phyloP scores from a whole-genome alignment of 495 filamentous ascomycete genomes.

The Echria macrotheca region DNA sequence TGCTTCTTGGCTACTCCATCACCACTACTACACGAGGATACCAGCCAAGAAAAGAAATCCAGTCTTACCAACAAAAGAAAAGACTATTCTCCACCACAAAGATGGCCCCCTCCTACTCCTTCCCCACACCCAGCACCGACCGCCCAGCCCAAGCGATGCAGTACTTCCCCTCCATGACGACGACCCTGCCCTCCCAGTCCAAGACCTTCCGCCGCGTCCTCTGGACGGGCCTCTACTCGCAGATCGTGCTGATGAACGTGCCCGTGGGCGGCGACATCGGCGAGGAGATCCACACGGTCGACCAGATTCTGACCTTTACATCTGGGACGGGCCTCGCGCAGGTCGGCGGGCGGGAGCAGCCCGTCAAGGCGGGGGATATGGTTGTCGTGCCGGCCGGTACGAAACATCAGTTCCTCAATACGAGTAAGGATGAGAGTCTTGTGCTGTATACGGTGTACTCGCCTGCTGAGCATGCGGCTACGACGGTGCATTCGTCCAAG shows the following conservation, averaged over 20 bases:
- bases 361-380: slow-evolving; percentile 53
- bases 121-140: slow-evolving; percentile 24
- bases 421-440: slow-evolving; percentile 43
- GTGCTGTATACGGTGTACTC: slow-evolving; percentile 59
- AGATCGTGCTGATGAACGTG: slow-evolving; percentile 60
- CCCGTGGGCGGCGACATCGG: slow-evolving; percentile 60
- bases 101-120: no score
- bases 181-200: slow-evolving; percentile 44
- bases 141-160: slow-evolving; percentile 53
- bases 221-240: slow-evolving; percentile 56
- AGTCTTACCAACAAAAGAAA: no score
- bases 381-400: slow-evolving; percentile 61
- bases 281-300: slow-evolving; percentile 53
- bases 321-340: slow-evolving; percentile 52
- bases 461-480: slow-evolving; percentile 53
- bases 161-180: slow-evolving; percentile 51
- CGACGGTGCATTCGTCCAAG: slow-evolving; percentile 56
- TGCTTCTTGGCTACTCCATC: no score
- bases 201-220: slow-evolving; percentile 56
- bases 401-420: slow-evolving; percentile 64
- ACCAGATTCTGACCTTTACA: slow-evolving; percentile 61
- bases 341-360: slow-evolving; percentile 54
- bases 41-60: no score
- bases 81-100: no score
- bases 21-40: neutral